Evolutionary conservation across 345 rosid species (phyloP).

Genomic region (Noccaea bulbosa): DNA sequence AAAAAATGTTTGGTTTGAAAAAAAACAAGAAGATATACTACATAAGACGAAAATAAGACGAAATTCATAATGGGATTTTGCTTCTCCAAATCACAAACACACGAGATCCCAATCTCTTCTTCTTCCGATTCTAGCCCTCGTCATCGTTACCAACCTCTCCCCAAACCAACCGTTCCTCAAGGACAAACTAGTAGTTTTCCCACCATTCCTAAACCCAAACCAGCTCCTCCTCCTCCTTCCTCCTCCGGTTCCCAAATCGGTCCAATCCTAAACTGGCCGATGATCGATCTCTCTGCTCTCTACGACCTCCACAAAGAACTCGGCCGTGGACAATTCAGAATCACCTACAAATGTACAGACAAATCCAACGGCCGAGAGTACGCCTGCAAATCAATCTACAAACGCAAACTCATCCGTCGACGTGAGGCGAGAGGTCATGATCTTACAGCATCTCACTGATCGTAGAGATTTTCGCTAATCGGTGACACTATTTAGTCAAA

Average conservation of each 20-base stretch:
- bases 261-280: conserved; percentile 62
- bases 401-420: conserved; percentile 57
- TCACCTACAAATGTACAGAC: conserved; percentile 73
- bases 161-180: conserved; percentile 38
- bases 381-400: conserved; percentile 88
- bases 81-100: conserved; percentile 48
- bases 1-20: too few relatives aligned
- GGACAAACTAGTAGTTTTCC: conserved; percentile 1
- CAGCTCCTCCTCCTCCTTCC: conserved; percentile 10
- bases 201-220: conserved; percentile 24
- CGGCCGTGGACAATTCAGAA: conserved; percentile 84
- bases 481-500: too few relatives aligned
- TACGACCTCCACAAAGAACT: conserved; percentile 69
- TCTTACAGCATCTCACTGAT: conserved; percentile 78
- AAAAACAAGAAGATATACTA: too few relatives aligned
- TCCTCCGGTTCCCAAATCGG: conserved; percentile 52
- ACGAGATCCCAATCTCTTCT: conserved; percentile 61
- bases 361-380: conserved; percentile 61
- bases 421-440: conserved; percentile 73
- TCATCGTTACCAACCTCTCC: conserved; percentile 36
- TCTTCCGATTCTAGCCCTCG: conserved; percentile 55
- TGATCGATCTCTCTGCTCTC: conserved; percentile 54
- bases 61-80: conserved; percentile 64
- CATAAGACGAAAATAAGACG: too few relatives aligned
- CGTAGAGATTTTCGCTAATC: too few relatives aligned